phyloP scores from a whole-genome alignment of 192 early-diverging fungal species.

The Umbelopsis ramanniana region DNA sequence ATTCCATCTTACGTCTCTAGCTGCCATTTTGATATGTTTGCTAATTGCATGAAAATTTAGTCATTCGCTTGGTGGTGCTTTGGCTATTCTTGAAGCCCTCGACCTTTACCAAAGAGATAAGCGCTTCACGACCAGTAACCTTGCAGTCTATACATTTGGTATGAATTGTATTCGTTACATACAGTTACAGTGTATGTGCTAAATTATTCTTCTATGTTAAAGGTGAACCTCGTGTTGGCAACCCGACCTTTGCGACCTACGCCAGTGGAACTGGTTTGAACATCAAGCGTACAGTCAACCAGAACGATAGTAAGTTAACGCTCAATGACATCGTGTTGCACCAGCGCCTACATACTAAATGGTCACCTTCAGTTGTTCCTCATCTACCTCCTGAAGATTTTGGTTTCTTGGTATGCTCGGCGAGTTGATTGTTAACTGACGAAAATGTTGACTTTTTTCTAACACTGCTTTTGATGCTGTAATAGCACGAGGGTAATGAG shows the following conservation, averaged over 20 bases:
- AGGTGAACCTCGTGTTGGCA: slow-evolving; percentile 22
- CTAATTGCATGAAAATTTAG: neutral
- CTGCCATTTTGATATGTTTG: neutral
- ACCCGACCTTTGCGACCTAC: neutral
- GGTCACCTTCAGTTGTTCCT: neutral
- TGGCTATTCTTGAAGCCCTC: neutral
- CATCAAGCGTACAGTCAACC: slow-evolving; percentile 6
- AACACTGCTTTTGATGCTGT: neutral
- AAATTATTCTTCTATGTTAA: neutral
- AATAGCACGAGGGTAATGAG: neutral
- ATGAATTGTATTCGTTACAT: neutral
- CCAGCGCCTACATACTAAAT: neutral
- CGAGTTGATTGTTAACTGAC: neutral
- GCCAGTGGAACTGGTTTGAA: neutral
- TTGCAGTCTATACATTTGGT: neutral
- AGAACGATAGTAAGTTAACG: neutral
- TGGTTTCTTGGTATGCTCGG: neutral
- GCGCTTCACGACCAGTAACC: neutral
- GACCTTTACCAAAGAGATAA: neutral
- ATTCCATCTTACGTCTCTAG: too few relatives aligned
- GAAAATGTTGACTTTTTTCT: neutral
- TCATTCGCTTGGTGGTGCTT: neutral
- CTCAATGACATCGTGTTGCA: neutral
- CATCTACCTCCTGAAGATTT: neutral
- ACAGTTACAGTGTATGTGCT: neutral